Base-by-base conservation (phyloP, 2,329 filamentous ascomycete species). In the Fusarium brachygibbosum region DNA sequence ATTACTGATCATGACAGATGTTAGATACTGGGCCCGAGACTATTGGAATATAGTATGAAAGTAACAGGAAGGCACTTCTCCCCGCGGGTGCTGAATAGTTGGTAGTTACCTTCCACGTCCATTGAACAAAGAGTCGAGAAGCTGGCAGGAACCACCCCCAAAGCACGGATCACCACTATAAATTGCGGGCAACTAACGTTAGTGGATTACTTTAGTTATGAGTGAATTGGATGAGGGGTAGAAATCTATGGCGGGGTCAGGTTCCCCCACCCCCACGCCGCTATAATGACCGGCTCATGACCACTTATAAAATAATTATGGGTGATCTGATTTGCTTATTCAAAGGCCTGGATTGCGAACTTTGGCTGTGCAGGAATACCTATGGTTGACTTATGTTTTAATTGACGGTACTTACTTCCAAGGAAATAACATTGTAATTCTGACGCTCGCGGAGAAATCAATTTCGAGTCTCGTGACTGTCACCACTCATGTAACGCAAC, bases 191-290 rank as follows among this genome's bases (percentile, higher is more conserved):
- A 45, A 28, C 28, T 16, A 38, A 29, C n/a, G n/a, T n/a, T n/a
- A n/a, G n/a, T n/a, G n/a, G 23, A 29, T 42, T 32, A 8, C 52
- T n/a, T 44, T 42, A 25, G 12, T 45, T n/a, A 45, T 51, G n/a
- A 44, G 35, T 41, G 13, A 52, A 60, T 44, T 21, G 37, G 56
- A 35, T 51, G 68, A 62, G 60, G 61, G 38, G 63, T 52, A 32
- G 55, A 63, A 19, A 19, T 29, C 17, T 10, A 50, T 51, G 48
- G 48, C 48, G 63, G 67, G 54, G 63, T 54, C 28, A 10, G 7
- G 8, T 4, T 46, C 59, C 54, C 58, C 67, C 67, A 64, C 68
- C 67, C 67, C 67, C 67, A 70, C 50, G 41, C 29, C 34, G 31
- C 53, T 38, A 59, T 21, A 45, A 46, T n/a, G n/a, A 38, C 45